phyloP scores from a whole-genome alignment of 805 yeast species.

The Pachysolen tannophilus region DNA sequence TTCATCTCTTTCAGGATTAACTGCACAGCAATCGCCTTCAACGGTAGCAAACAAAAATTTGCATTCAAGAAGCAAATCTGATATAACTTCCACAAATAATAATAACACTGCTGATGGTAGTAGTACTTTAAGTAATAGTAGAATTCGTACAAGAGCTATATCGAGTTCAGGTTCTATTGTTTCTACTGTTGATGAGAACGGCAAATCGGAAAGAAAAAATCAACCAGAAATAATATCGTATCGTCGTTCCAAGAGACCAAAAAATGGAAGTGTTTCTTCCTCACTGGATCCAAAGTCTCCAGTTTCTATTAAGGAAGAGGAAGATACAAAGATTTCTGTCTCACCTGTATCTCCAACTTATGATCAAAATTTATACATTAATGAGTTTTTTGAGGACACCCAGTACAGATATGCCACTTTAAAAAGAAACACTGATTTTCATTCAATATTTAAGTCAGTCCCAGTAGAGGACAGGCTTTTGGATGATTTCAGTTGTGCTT shows the following conservation, averaged over 20 bases:
- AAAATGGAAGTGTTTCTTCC: conserved; percentile 13
- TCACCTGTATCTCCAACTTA: conserved; percentile 9
- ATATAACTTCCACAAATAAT: too few species aligned
- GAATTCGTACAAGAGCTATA: background rate
- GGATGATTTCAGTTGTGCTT: conserved; percentile 87
- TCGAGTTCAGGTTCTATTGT: conserved; percentile 2
- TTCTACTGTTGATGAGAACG: conserved; percentile 16
- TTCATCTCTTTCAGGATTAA: too few species aligned
- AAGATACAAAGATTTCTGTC: too few species aligned
- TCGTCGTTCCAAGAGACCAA: conserved; percentile 17
- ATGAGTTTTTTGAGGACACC: conserved; percentile 51
- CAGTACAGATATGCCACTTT: conserved; percentile 56
- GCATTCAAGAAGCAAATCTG: too few species aligned
- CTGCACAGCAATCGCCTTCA: too few species aligned
- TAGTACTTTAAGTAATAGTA: too few species aligned
- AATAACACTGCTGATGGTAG: too few species aligned
- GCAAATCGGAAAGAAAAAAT: conserved; percentile 15
- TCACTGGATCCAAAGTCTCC: conserved; percentile 9
- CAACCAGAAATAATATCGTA: conserved; percentile 23
- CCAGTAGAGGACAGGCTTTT: conserved; percentile 64
- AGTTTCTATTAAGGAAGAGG: too few species aligned
- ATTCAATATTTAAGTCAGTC: conserved; percentile 58
- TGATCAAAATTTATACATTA: conserved; percentile 43
- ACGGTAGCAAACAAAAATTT: too few species aligned
- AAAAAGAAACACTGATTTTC: conserved; percentile 68